These are phyloP conservation scores for Hypoxylon rubiginosum DNA, from an alignment of 2,329 filamentous ascomycete genomes.

Conservation along the genomic window DNA sequence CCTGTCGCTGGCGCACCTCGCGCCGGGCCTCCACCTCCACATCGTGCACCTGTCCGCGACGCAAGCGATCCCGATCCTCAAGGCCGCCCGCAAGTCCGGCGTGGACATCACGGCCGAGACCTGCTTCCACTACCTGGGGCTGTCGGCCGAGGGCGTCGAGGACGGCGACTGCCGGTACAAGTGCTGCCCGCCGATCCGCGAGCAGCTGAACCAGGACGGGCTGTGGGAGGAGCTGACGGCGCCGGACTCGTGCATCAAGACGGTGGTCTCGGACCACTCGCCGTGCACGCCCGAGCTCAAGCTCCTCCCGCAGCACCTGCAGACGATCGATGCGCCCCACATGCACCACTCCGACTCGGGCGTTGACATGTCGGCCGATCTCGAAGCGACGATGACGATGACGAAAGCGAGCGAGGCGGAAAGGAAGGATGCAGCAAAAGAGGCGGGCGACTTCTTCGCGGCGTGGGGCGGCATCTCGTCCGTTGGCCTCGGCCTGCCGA, in stretches of 20 bases:
- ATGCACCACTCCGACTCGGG: slow-evolving; percentile 67
- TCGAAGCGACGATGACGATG: slow-evolving; percentile 50
- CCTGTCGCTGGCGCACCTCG: slow-evolving; percentile 81
- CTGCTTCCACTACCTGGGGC: slow-evolving; percentile 92
- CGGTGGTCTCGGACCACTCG: slow-evolving; percentile 94
- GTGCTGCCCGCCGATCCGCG: slow-evolving; percentile 93
- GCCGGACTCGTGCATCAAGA: slow-evolving; percentile 84
- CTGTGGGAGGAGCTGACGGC: slow-evolving; percentile 86
- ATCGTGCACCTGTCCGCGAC: slow-evolving; percentile 95
- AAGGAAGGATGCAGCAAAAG: slow-evolving; percentile 56
- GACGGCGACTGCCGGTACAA: slow-evolving; percentile 93
- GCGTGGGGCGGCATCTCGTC: slow-evolving; percentile 97
- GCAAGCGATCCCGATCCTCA: slow-evolving; percentile 85
- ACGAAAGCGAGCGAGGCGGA: slow-evolving; percentile 53
- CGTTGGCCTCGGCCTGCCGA: slow-evolving; percentile 91
- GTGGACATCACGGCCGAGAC: slow-evolving; percentile 94
- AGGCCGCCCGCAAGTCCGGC: slow-evolving; percentile 77
- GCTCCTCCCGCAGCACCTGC: slow-evolving; percentile 81
- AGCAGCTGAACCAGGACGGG: slow-evolving; percentile 82
- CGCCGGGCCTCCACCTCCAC: slow-evolving; percentile 87
- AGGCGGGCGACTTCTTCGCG: slow-evolving; percentile 87
- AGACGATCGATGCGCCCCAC: slow-evolving; percentile 53
- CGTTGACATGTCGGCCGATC: slow-evolving; percentile 60
- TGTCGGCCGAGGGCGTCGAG: slow-evolving; percentile 84
- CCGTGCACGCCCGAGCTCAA: slow-evolving; percentile 97